Conservation (phyloP, 805 yeast species). For the Yamadazyma takamatsuzukensis region DNA sequence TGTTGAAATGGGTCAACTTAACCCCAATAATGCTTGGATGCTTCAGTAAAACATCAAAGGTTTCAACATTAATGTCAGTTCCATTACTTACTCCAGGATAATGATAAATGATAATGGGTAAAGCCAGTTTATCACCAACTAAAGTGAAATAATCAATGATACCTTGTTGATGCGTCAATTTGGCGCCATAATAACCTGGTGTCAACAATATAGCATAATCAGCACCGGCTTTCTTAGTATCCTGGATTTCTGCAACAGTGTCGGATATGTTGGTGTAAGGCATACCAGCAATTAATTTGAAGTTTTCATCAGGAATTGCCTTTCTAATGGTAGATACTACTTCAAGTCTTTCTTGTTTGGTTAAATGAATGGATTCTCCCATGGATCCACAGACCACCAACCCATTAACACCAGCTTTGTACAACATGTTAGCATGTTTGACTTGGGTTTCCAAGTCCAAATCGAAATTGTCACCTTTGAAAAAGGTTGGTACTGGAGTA, state of each 20-base stretch:
- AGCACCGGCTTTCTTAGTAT: conserved; percentile 27
- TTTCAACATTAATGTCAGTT: conserved; percentile 20
- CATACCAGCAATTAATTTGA: conserved; percentile 31
- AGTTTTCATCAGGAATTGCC: conserved; percentile 27
- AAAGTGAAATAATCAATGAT: conserved; percentile 24
- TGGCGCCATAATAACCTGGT: conserved; percentile 34
- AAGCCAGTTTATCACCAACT: conserved; percentile 26
- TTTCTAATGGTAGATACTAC: conserved; percentile 20
- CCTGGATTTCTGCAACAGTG: conserved; percentile 21
- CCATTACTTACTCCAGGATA: conserved; percentile 36
- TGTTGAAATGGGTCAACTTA: conserved; percentile 23
- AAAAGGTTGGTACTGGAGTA: conserved; percentile 30
- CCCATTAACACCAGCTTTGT: conserved; percentile 27
- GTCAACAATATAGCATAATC: conserved; percentile 27
- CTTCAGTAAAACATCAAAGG: conserved; percentile 20
- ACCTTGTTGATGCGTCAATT: conserved; percentile 27
- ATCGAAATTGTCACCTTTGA: conserved; percentile 18
- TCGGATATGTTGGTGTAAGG: conserved; percentile 23
- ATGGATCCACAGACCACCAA: conserved; percentile 37
- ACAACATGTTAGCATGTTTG: conserved; percentile 25
- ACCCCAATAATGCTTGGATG: conserved; percentile 35
- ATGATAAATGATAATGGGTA: conserved; percentile 37
- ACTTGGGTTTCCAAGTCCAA: conserved; percentile 27
- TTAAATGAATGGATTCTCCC: conserved; percentile 37
- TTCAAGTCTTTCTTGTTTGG: conserved; percentile 23